Conservation (phyloP, 164 flowering plant species). For the Aristolochia fimbriata region DNA sequence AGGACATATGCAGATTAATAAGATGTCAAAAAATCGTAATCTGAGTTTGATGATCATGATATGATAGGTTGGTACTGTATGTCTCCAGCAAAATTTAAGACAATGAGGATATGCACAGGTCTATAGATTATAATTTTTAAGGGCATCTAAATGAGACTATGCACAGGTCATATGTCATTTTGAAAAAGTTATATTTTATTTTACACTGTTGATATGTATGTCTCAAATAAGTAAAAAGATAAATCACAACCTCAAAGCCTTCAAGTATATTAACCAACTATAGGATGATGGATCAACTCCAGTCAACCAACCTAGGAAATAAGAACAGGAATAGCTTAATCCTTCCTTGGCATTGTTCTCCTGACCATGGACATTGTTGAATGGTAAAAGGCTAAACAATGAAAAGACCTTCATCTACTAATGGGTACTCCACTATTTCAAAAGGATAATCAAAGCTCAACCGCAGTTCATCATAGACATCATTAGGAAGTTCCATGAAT, state of each 20-base stretch:
- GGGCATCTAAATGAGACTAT: too few relatives aligned
- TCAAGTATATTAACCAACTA: slow-evolving; percentile 4
- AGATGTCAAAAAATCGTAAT: too few relatives aligned
- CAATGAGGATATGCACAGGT: too few relatives aligned
- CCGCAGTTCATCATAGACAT: slow-evolving; percentile 32
- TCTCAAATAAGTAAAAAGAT: slow-evolving; percentile 8
- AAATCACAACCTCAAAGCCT: slow-evolving; percentile 10
- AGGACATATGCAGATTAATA: too few relatives aligned
- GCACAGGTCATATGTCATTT: too few relatives aligned
- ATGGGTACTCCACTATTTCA: slow-evolving; percentile 40
- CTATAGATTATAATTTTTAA: too few relatives aligned
- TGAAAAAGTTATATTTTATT: too few relatives aligned
- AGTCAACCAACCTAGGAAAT: neutral
- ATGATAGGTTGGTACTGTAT: too few relatives aligned
- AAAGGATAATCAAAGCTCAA: slow-evolving; percentile 28
- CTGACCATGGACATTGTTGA: slow-evolving; percentile 1
- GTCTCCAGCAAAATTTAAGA: too few relatives aligned
- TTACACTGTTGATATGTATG: slow-evolving; percentile 1
- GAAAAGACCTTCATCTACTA: slow-evolving; percentile 51
- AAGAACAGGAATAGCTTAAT: slow-evolving; percentile 4
- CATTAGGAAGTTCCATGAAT: slow-evolving; percentile 25
- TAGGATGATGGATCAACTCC: slow-evolving; percentile 1
- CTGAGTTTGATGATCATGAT: too few relatives aligned
- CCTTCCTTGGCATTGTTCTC: slow-evolving; percentile 6
- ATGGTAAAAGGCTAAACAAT: slow-evolving; percentile 25